Base-by-base conservation (phyloP, 2,329 filamentous ascomycete genomes). In the Lecanicillium sp. region DNA sequence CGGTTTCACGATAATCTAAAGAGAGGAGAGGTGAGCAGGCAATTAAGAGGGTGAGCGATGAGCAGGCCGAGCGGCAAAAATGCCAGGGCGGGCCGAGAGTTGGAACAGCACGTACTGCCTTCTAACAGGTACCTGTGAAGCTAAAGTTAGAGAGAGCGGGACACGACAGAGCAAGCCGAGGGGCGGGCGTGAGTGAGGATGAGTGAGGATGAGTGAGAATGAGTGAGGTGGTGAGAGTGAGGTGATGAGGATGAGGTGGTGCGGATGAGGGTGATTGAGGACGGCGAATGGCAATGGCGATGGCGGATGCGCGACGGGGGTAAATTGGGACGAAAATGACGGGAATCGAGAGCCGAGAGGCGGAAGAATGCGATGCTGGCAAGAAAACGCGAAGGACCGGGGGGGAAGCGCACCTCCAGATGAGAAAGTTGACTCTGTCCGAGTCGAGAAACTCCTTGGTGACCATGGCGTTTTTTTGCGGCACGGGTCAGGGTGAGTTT, bases 341-440 rank as follows among this genome's bases (percentile, higher is more conserved):
- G 23, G 47, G 49, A 51, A 19, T 32, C 26, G 46, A 53, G 41
- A 35, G 44, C 40, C 29, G 39, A 44, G 49, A 32, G 38, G 23
- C 45, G 47, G 49, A 44, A 49, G 52, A 53, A 36, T 44, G 41
- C 51, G 45, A 53, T 51, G 45, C 54, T 45, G 52, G 54, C 47
- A 45, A 44, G 52, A 52, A 51, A 56, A 57, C 55, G 52, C 54
- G 52, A 27, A 53, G 52, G 55, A 54, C 55, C 53, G 56, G 57
- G 56, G 55, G 50, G 51, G 59, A 55, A 60, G 76, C 80, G 67
- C 73, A 84, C 81, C 79, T 82, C 81, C 81, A 84, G 64, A 84
- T 74, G 65, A 84, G 74, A 73, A 79, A 84, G 72, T 84, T 84
- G 74, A 84, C 71, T 72, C 78, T 74, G 66, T 84, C 75, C 56